Base-by-base conservation (phyloP, 1,139 yeast species). In the Suhomyces taliae region DNA sequence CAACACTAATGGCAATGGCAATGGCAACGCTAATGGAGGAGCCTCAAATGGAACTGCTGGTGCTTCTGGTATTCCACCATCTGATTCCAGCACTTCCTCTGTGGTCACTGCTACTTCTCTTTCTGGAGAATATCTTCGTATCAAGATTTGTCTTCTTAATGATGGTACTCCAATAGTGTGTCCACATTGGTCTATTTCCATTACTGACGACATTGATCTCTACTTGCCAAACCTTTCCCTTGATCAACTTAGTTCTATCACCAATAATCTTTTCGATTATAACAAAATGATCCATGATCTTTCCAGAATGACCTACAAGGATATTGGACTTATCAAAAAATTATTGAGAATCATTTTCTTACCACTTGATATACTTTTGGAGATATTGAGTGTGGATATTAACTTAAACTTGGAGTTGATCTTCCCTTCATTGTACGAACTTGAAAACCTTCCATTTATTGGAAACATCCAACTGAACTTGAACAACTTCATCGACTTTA, bases 31-130 rank as follows among this genome's bases (percentile, higher is more conserved):
- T 9, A 48, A 42, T 15, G 45, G 46, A 9, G 43, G 40, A 36
- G 41, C 38, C 39, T 40, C 42, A 7, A 52, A 40, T 26, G 44
- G 41, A 3, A 39, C 27, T 10, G 44, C 42, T n/a, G 37, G 43
- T 8, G 34, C 14, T 36, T n/a, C 47, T 7, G 43, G 37, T 3
- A 47, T 56, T 8, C 53, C 55, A 3, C 44, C 59, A 2, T 48
- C 62, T 1, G 57, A 63, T 1, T 46, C 55, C 19, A 47, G 57
- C 9, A 53, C 56, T 7, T 73, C 85, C 35, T 84, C 95, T 6
- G 83, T 90, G 60, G 96, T 93, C 14, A 91, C 98, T 0, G 95
- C 97, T 0, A 90, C 97, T 0, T 90, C 97, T 0, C 72, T 93
- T 44, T 80, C 85, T 15, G 98, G 98, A 3, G 85, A 82, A 49